A percentile compares a stretch with the other conserved stretches of the same genome.
These are phyloP conservation scores for Cicer judaicum DNA, from an alignment of 306 rosid genomes.

Conservation along the genomic window DNA sequence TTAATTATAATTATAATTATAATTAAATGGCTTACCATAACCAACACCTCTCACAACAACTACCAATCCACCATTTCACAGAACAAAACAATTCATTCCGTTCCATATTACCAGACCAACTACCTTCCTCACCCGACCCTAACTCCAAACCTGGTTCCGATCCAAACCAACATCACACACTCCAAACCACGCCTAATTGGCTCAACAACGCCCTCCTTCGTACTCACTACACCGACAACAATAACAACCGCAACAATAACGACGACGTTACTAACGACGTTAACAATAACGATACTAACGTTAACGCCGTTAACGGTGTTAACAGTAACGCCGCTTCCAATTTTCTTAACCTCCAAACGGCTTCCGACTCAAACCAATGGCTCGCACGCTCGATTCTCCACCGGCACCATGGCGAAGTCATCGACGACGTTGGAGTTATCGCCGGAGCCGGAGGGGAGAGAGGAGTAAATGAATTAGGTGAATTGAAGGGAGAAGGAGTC, in stretches of 20 bases:
- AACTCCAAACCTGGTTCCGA: constrained; percentile 53
- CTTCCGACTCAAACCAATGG: no score
- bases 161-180: constrained; percentile 39
- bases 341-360: no score
- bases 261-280: constrained; percentile 76
- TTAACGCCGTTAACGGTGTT: no score
- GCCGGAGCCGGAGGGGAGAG: no score
- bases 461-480: no score
- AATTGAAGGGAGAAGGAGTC: no score
- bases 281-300: constrained; percentile 69
- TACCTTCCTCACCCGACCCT: constrained; percentile 59
- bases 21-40: constrained; percentile 72
- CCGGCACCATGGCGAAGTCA: no score
- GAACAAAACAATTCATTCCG: constrained; percentile 54
- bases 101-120: constrained; percentile 52
- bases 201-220: constrained; percentile 97
- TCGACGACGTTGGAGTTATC: no score
- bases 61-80: constrained; percentile 73
- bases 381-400: no score
- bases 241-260: constrained; percentile 67
- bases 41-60: constrained; percentile 67
- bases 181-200: constrained; percentile 89
- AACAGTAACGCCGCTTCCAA: no score
- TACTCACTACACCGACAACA: constrained; percentile 7
- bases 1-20: neutral